A percentile compares a stretch with the other conserved stretches of the same genome.
These are phyloP conservation scores for Pyrenula aspistea DNA, from an alignment of 495 filamentous ascomycete species.

Conservation along the genomic window DNA sequence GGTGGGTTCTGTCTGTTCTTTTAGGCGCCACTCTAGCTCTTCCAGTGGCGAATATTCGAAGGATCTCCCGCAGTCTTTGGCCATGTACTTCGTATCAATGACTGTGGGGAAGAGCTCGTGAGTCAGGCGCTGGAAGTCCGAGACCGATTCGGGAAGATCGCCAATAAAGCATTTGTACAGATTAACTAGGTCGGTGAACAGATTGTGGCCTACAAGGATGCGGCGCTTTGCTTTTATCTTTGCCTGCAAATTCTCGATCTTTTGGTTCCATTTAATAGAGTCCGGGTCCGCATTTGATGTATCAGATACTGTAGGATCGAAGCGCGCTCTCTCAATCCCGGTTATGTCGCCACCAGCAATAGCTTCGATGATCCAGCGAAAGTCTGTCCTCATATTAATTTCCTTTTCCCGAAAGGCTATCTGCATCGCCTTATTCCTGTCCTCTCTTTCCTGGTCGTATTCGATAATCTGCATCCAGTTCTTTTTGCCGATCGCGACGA, in stretches of 20 bases:
- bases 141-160: conserved; percentile 44
- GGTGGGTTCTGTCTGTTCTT: neutral
- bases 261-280: conserved; percentile 28
- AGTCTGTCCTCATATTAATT: conserved; percentile 41
- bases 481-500: conserved; percentile 30
- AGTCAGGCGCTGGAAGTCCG: conserved; percentile 43
- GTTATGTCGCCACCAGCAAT: conserved; percentile 46
- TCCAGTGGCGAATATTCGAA: conserved; percentile 38
- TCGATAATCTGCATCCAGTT: conserved; percentile 41
- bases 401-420: conserved; percentile 25
- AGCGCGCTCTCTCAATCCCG: conserved; percentile 30
- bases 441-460: conserved; percentile 35
- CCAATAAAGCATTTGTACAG: conserved; percentile 61
- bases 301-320: conserved; percentile 12
- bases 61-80: conserved; percentile 30
- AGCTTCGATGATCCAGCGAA: conserved; percentile 62
- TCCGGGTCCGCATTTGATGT: conserved; percentile 30
- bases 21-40: conserved; percentile 21
- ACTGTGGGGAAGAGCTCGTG: conserved; percentile 53
- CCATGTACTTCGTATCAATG: conserved; percentile 71
- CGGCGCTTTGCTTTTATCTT: conserved; percentile 26
- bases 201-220: conserved; percentile 64
- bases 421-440: conserved; percentile 21
- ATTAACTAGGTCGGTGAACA: conserved; percentile 63
- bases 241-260: conserved; percentile 13